Conservation (phyloP, 2,329 filamentous ascomycete genomes). For the Hymenoscyphus fructigenus region DNA sequence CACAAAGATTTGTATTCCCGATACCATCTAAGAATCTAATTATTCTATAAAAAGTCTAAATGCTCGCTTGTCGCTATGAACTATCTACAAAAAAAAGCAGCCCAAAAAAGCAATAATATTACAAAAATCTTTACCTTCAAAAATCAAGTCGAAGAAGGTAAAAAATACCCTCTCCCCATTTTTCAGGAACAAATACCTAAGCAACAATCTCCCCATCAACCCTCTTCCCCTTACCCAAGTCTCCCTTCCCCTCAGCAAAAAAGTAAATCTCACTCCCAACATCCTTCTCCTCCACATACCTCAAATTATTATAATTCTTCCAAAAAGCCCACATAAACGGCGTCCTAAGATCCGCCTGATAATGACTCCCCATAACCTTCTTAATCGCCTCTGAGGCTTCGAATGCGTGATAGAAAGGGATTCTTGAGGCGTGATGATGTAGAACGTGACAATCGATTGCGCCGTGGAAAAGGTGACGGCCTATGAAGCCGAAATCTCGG, state of each 20-base stretch:
- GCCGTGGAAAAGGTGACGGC: conserved; percentile 60
- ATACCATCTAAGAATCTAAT: neutral
- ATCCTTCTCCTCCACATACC: conserved; percentile 33
- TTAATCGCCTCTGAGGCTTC: conserved; percentile 55
- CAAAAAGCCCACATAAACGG: conserved; percentile 34
- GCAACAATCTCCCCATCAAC: neutral
- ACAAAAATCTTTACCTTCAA: neutral
- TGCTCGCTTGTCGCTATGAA: neutral
- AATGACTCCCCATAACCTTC: conserved; percentile 52
- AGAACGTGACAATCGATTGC: conserved; percentile 63
- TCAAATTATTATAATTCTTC: conserved; percentile 31
- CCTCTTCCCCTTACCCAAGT: neutral
- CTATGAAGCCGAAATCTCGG: conserved; percentile 62
- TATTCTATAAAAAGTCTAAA: neutral
- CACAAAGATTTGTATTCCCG: neutral
- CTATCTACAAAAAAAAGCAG: too few species aligned
- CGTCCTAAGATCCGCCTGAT: conserved; percentile 42
- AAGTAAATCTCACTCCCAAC: conserved; percentile 27
- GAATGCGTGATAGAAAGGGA: conserved; percentile 58
- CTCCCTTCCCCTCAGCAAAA: conserved; percentile 19
- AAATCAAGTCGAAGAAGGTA: neutral
- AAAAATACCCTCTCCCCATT: too few species aligned
- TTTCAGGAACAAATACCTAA: too few species aligned
- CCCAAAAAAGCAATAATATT: neutral
- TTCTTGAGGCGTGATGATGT: conserved; percentile 59